Base-by-base conservation (phyloP, 1,284 basidiomycete species). In the Apiotrichum veenhuisii region DNA sequence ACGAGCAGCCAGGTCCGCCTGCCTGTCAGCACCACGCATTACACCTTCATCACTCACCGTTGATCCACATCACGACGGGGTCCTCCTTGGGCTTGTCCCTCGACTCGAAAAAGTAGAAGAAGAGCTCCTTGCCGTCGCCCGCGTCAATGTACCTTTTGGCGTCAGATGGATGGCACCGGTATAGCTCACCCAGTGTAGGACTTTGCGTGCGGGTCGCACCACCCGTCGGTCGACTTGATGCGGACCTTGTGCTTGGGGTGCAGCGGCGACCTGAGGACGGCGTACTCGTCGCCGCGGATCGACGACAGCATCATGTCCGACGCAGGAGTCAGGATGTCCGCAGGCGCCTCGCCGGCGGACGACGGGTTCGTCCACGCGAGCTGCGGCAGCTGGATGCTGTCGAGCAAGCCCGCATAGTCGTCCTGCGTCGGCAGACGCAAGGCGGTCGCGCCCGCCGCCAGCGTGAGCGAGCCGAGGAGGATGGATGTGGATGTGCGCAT, bases 71-170 rank as follows among this genome's bases (percentile, higher is more conserved):
- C 41, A 75, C 44, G 1, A 80, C 75, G 1, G 78, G 78, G 62
- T 80, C 79, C 34, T 80, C 80, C 17, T 80, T 80, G 2, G 88
- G 87, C 57, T 86, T 78, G 41, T 81, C 80, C 55, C 88, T 78
- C 52, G 86, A 87, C 73, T 89, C 87, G 72, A 91, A 91, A 78
- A 90, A 91, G 75, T 87, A 89, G 77, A 91, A 91, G 79, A 89
- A 91, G 69, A 85, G 79, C 61, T 85, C 84, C 57, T 84, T 81
- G 3, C 86, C 85, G 61, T 84, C 81, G 55, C 88, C 86, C 50
- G 88, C 85, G 62, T 80, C 75, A 44, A 77, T 68, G 68, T 86
- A 86, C 17, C 83, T n/a, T n/a, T n/a, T 83, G 33, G 50, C n/a
- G 30, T 30, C 30, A 30, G 30, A 30, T 30, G 12, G 12, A 30